These are phyloP conservation scores for Leishmania lainsoni DNA, from an alignment of 208 protist species.

Conservation along the genomic window DNA sequence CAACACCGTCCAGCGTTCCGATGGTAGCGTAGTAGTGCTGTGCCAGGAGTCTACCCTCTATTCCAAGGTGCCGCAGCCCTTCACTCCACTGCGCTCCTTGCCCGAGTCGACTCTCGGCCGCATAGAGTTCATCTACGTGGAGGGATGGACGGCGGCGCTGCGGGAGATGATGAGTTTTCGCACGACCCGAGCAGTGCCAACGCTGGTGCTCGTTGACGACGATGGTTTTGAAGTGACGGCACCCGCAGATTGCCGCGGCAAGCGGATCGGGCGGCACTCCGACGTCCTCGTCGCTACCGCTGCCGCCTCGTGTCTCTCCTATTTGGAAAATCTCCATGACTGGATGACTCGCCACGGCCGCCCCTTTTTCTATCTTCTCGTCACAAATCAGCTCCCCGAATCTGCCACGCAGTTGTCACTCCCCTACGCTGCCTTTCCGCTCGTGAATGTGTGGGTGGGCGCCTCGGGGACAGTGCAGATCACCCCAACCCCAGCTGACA, in stretches of 20 bases:
- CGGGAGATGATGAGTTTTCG: conserved; percentile 48
- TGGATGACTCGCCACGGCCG: conserved; percentile 24
- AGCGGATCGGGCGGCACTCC: conserved; percentile 1
- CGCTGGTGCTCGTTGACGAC: conserved; percentile 57
- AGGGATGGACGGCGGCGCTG: conserved; percentile 32
- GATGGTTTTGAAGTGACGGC: conserved; percentile 47
- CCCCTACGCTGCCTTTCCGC: conserved; percentile 53
- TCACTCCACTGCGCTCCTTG: conserved; percentile 47
- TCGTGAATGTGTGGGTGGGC: conserved; percentile 48
- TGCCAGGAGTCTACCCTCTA: conserved; percentile 57
- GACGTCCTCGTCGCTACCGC: conserved; percentile 17
- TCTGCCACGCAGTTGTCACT: conserved; percentile 28
- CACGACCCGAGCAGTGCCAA: conserved; percentile 24
- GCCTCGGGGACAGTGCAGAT: conserved; percentile 47
- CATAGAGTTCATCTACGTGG: conserved; percentile 69
- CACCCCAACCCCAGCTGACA: conserved; percentile 32
- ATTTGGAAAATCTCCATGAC: conserved; percentile 46
- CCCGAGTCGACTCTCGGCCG: conserved; percentile 33
- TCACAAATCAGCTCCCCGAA: conserved; percentile 41
- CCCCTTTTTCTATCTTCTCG: conserved; percentile 49
- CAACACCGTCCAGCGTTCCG: conserved; percentile 33
- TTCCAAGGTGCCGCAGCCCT: conserved; percentile 62
- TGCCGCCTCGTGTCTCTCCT: conserved; percentile 30
- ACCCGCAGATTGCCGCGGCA: background rate
- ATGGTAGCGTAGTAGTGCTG: conserved; percentile 42